Evolutionary conservation across 768 basidiomycete genomes (phyloP), one percentile per base, ranked within the genome.

Genomic region (Suillus brevipes): DNA sequence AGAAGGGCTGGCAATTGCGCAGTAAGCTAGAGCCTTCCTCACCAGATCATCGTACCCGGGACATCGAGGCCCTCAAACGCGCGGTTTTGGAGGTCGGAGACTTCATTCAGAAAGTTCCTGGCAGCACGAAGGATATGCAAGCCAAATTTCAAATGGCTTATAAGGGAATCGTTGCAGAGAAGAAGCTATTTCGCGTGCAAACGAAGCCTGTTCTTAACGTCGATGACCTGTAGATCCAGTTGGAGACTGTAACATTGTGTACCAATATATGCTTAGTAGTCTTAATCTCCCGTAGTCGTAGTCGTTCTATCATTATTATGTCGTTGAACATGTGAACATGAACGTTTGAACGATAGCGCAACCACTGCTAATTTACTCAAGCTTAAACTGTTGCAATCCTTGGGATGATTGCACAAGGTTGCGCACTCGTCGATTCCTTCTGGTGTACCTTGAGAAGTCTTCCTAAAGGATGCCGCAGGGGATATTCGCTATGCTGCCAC

Each of bases 1-100:
- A 80, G 63, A 61, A 68, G 0, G 67, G 69, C 6, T 62, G 66
- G 5, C 63, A 64, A 14, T 63, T 81, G 58, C 73, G 76, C 56
- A 73, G 75, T 63, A 65, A 42, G 4, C 69, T 82, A 6, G 74
- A 73, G 1, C 80, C 81, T 1, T 56, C 67, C 2, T 71, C 79
- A 10, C 50, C 60, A 16, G 40, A 79, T 43, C 79, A 82, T 47
- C 62, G 47, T 25, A 38, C 23, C 8, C 69, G 62, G 12, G 73
- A 78, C 45, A 49, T 73, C 7, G 59, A 55, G 0, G 65, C 36
- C 40, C 70, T 84, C 62, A 77, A 75, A 64, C 14, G 36, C 10
- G 66, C 53, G 2, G 74, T 79, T 23, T 47, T 55, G 42, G 68
- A 77, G 18, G 70, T 78, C 10, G 69, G 73, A 45, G 57, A 67